Evolutionary conservation across 192 early-diverging fungal genomes (phyloP).

Genomic region (Chytriomyces hyalinus): DNA sequence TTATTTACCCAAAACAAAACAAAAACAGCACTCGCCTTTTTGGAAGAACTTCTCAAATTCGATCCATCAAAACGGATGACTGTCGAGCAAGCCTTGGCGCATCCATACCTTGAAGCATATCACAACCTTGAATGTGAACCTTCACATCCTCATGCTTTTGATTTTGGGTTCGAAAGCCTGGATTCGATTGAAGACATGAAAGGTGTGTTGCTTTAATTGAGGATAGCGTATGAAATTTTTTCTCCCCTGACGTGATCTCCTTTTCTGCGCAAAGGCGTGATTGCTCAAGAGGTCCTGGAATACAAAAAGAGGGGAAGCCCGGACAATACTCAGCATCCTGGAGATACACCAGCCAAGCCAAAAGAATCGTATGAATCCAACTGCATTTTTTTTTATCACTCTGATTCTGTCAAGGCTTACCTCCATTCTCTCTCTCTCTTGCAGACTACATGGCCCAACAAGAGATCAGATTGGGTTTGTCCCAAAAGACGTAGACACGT

Average conservation of each 20-base stretch:
- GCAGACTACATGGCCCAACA: slow-evolving; percentile 46
- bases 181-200: slow-evolving; percentile 82
- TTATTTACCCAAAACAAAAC: slow-evolving; percentile 7
- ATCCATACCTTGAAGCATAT: slow-evolving; percentile 91
- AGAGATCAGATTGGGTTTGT: slow-evolving; percentile 37
- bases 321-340: slow-evolving; percentile 38
- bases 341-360: slow-evolving; percentile 32
- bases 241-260: too few species aligned
- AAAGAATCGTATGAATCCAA: slow-evolving; percentile 30
- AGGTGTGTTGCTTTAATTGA: slow-evolving; percentile 56
- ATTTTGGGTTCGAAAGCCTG: slow-evolving; percentile 82
- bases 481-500: slow-evolving; percentile 40
- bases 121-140: slow-evolving; percentile 92
- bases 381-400: neutral
- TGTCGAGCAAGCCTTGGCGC: slow-evolving; percentile 88
- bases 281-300: slow-evolving; percentile 52
- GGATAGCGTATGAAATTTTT: neutral
- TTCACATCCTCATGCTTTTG: slow-evolving; percentile 69
- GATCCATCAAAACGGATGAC: slow-evolving; percentile 92
- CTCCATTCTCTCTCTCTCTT: too few species aligned
- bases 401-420: neutral
- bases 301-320: slow-evolving; percentile 65
- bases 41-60: slow-evolving; percentile 88
- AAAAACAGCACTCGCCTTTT: slow-evolving; percentile 75
- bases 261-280: slow-evolving; percentile 36